Evolutionary conservation across 805 yeast species (phyloP).

Genomic region (Yarrowia yakushimensis): DNA sequence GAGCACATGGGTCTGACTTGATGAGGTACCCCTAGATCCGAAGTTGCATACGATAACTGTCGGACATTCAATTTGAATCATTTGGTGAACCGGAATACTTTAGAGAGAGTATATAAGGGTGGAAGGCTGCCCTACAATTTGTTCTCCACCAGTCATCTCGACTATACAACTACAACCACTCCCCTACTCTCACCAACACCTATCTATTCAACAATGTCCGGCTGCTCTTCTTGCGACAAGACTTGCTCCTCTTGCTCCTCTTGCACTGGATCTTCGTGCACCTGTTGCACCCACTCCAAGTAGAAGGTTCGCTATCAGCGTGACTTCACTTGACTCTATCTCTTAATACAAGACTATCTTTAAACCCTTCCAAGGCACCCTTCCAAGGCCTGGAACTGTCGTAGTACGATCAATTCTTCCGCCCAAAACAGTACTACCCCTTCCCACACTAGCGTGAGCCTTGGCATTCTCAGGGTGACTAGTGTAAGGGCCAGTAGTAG

Average conservation of each 20-base stretch:
- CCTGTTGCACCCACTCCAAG: constrained; percentile 18
- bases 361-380: no score
- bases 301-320: background rate
- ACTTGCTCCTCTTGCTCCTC: constrained; percentile 19
- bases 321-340: no score
- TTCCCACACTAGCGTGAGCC: no score
- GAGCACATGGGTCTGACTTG: background rate
- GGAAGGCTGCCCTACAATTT: background rate
- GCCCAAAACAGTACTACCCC: no score
- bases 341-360: background rate
- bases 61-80: background rate
- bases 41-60: background rate
- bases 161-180: background rate
- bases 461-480: no score
- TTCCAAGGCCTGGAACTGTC: no score
- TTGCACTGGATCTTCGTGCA: constrained; percentile 18
- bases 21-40: background rate
- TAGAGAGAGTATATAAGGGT: background rate
- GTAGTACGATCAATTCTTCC: no score
- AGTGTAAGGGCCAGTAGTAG: no score
- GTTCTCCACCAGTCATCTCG: background rate
- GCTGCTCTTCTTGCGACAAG: constrained; percentile 13
- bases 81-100: background rate
- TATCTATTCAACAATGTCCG: constrained; percentile 7
- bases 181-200: background rate